Evolutionary conservation across 2,329 filamentous ascomycete genomes (phyloP).

Genomic region (Ophiostoma populinum): DNA sequence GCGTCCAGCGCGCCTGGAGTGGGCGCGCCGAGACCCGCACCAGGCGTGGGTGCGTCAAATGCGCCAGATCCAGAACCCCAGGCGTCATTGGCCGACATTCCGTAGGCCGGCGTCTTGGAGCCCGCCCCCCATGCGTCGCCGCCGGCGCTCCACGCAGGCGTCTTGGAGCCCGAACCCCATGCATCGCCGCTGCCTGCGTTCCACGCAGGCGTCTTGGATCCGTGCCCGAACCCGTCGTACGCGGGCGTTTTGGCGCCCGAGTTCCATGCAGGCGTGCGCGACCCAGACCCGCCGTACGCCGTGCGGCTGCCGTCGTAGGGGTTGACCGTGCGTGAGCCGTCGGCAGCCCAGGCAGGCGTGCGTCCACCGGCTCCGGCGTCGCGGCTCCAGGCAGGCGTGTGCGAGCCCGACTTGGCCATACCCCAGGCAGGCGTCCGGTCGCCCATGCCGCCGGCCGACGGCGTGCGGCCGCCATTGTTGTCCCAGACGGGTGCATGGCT

Average conservation of each 20-base stretch:
- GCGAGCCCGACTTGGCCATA: constrained; percentile 33
- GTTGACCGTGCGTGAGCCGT: constrained; percentile 49
- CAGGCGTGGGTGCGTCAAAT: constrained; percentile 57
- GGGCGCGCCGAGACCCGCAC: constrained; percentile 38
- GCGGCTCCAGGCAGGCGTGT: constrained; percentile 45
- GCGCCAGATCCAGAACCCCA: constrained; percentile 13
- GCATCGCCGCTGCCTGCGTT: constrained; percentile 14
- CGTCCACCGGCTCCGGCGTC: constrained; percentile 37
- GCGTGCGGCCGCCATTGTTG: constrained; percentile 50
- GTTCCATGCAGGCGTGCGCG: constrained; percentile 61
- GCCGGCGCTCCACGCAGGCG: constrained; percentile 51
- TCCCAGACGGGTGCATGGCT: constrained; percentile 35
- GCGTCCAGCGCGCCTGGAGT: constrained; percentile 47
- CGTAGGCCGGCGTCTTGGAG: no score
- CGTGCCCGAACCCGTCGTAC: constrained; percentile 44
- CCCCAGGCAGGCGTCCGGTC: constrained; percentile 68
- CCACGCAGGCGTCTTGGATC: constrained; percentile 53
- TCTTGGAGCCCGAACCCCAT: constrained; percentile 43
- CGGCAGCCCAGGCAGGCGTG: constrained; percentile 50
- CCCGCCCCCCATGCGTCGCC: no score
- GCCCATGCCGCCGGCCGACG: constrained; percentile 37
- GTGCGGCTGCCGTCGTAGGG: constrained; percentile 60
- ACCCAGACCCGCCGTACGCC: constrained; percentile 58
- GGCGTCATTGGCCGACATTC: constrained; percentile 19
- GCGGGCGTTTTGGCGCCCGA: constrained; percentile 59